phyloP scores from a whole-genome alignment of 306 rosid genomes.

The Trichosanthes cucumerina region DNA sequence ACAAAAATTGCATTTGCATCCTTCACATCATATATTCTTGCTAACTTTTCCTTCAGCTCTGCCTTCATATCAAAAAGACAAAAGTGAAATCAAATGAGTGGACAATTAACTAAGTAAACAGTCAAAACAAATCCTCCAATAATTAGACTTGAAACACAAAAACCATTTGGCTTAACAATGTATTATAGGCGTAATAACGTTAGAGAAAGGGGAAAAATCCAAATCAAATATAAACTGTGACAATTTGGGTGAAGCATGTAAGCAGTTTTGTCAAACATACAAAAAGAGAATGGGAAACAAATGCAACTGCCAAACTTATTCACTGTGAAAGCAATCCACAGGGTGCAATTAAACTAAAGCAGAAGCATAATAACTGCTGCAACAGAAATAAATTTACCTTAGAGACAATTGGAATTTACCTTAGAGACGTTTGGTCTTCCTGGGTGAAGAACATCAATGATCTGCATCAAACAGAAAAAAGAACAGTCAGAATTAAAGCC shows the following conservation, averaged over 20 bases:
- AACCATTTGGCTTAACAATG: not conserved
- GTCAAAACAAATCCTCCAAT: not conserved
- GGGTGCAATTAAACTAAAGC: not conserved
- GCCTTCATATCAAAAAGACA: conserved; percentile 14
- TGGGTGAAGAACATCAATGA: conserved; percentile 30
- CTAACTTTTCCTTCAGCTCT: conserved; percentile 23
- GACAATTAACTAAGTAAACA: not conserved
- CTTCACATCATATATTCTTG: conserved; percentile 18
- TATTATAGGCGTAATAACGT: not conserved
- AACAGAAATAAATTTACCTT: conserved; percentile 10
- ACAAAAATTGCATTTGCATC: conserved; percentile 20
- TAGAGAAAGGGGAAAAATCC: not conserved
- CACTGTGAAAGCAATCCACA: not conserved
- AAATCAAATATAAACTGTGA: not conserved
- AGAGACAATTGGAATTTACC: conserved; percentile 21
- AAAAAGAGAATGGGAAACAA: not conserved
- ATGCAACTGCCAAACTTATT: not conserved
- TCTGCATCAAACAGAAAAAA: not conserved
- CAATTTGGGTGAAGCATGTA: not conserved
- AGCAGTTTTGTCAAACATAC: not conserved
- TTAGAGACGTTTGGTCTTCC: conserved; percentile 23
- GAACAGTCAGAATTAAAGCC: not conserved
- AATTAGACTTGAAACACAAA: not conserved
- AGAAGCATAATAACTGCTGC: not conserved
- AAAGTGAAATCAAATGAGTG: not conserved